Conservation (phyloP, 2,329 filamentous ascomycete genomes). For the Cercospora canescens region DNA sequence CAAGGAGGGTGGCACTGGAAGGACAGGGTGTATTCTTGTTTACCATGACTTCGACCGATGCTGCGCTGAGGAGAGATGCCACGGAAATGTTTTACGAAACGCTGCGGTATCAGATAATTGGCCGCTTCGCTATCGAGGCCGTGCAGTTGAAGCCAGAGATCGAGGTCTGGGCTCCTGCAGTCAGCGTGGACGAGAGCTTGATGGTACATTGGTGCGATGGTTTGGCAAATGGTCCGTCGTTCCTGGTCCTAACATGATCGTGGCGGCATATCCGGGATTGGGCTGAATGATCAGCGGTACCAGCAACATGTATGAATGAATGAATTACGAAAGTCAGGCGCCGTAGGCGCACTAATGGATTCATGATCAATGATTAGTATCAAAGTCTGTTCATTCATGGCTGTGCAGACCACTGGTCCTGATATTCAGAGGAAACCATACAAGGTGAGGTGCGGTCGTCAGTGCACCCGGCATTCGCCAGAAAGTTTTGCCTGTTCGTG, state of each 20-base stretch:
- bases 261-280: not conserved
- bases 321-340: not conserved
- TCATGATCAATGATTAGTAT: not conserved
- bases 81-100: not conserved
- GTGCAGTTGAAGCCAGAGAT: slow-evolving; percentile 12
- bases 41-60: slow-evolving; percentile 5
- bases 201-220: slow-evolving; percentile 3
- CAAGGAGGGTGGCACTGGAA: not conserved
- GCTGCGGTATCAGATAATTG: slow-evolving; percentile 7
- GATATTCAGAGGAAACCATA: not conserved
- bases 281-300: not conserved
- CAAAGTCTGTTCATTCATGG: not conserved
- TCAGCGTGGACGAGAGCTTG: not conserved
- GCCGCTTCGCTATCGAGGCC: slow-evolving; percentile 7
- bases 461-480: not conserved
- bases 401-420: not conserved
- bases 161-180: not conserved
- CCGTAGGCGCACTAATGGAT: not conserved
- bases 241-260: slow-evolving; percentile 1
- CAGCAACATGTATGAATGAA: not conserved
- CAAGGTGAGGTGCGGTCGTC: not conserved
- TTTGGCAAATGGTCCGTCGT: not conserved
- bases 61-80: slow-evolving; percentile 6
- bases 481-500: not conserved
- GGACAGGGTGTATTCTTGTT: not conserved